Base-by-base conservation (phyloP, 306 rosid species). In the Leucaena leucocephala region DNA sequence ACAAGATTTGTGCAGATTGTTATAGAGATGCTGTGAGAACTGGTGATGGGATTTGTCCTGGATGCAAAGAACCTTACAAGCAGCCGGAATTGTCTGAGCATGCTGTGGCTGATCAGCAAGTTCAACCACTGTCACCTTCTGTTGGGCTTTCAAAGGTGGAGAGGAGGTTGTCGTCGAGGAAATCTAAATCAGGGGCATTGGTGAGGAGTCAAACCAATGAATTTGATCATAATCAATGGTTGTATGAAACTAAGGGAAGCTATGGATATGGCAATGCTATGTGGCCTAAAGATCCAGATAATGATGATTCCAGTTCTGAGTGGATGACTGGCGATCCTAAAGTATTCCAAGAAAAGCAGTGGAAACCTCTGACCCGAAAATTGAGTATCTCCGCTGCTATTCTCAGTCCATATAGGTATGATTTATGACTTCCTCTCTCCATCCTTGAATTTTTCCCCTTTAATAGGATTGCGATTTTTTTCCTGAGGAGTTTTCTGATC, bases 261-360 rank as follows among this genome's bases (percentile, higher is more conserved):
- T 92, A 92, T 57, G 97, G 97, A 16, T 90, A 85, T 80, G 97
- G 94, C 48, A 92, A 84, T 80, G 97, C 93, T 70, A 87, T 90
- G 91, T 85, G 94, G 92, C 94, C 97, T 0, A 83, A 79, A 74
- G 91, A 83, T 27, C 21, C 80, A 49, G 88, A 46, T 48, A 82
- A 66, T 71, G 27, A 27, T 27, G 89, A 83, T 72, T 79, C 76
- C 48, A 71, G 63, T 75, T 79, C 82, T 15, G 92, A 84, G 33
- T 87, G 86, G 87, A 84, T 82, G 86, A 76, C 48, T 44, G 91
- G 93, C 36, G 96, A 89, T 46, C 90, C 89, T 69, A 77, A 81
- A 36, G 83, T 81, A 14, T 88, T 92, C 61, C 44, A 71, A 3
- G 90, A 87, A 8, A 92, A 92, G 85, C 88, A 80, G 65, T 87